Percentiles rank a stretch among this genome's conserved stretches.
phyloP scores from a whole-genome alignment of 805 yeast species.

The Maudiozyma turicensis region DNA sequence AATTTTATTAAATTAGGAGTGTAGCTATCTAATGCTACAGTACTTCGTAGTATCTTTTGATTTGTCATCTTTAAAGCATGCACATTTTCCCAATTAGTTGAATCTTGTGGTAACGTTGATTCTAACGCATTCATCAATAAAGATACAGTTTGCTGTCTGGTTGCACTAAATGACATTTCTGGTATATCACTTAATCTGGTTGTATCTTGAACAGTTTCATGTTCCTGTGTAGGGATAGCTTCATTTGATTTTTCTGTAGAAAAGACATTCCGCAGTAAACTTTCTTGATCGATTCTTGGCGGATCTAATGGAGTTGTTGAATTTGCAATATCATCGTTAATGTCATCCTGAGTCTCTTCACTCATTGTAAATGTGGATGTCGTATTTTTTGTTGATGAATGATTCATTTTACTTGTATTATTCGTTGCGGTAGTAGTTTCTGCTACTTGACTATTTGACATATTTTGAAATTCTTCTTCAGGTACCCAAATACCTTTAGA shows the following conservation, averaged over 20 bases:
- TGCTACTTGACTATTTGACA: constrained; percentile 6
- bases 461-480: constrained; percentile 5
- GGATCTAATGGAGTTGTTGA: constrained; percentile 19
- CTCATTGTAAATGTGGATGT: constrained; percentile 3
- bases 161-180: constrained; percentile 17
- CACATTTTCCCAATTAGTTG: constrained; percentile 11
- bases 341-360: background rate
- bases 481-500: constrained; percentile 9
- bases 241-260: background rate
- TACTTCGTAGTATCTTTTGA: constrained; percentile 6
- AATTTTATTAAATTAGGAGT: constrained; percentile 17
- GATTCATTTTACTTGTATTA: background rate
- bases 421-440: background rate
- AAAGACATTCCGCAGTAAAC: constrained; percentile 1
- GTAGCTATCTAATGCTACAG: constrained; percentile 16
- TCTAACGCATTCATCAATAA: constrained; percentile 13
- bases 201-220: constrained; percentile 3
- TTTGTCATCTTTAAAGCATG: constrained; percentile 7
- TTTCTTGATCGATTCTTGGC: constrained; percentile 17
- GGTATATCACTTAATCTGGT: constrained; percentile 11
- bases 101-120: background rate
- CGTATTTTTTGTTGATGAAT: constrained; percentile 1
- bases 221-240: too few relatives aligned
- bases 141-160: constrained; percentile 17
- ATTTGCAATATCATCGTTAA: constrained; percentile 5